Percentiles rank a stretch among this genome's conserved stretches.
These are phyloP conservation scores for Pythium utonaiense DNA, from an alignment of 352 stramenopile genomes.

Conservation along the genomic window DNA sequence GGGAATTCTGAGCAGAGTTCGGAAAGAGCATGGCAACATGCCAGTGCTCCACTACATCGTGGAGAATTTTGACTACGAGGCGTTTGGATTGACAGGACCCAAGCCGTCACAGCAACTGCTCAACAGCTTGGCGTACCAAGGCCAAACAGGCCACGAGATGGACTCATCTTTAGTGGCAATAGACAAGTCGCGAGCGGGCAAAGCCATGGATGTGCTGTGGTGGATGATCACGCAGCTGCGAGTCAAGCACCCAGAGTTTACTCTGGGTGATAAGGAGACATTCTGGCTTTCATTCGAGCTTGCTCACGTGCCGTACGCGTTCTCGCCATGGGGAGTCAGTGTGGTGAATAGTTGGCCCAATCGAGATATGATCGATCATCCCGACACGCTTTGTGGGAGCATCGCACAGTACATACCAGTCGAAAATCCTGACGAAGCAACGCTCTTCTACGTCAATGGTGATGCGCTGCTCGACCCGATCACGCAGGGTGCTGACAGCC, in stretches of 20 bases:
- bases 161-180: constrained; percentile 50
- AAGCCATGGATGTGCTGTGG: constrained; percentile 37
- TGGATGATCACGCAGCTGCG: constrained; percentile 50
- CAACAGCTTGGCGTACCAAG: constrained; percentile 32
- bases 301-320: constrained; percentile 44
- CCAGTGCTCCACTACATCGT: constrained; percentile 34
- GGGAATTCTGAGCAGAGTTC: constrained; percentile 21
- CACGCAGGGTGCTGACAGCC: constrained; percentile 21
- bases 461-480: constrained; percentile 47
- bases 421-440: constrained; percentile 6
- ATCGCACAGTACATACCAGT: constrained; percentile 52
- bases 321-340: constrained; percentile 60
- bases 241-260: constrained; percentile 45
- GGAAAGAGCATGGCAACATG: neutral
- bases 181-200: constrained; percentile 34
- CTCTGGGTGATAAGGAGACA: constrained; percentile 41
- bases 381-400: constrained; percentile 58
- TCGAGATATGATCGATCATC: constrained; percentile 46
- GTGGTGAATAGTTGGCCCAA: constrained; percentile 42
- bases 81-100: constrained; percentile 26
- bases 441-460: constrained; percentile 60
- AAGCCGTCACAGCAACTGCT: constrained; percentile 15
- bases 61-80: constrained; percentile 40
- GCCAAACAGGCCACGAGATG: constrained; percentile 41
- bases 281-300: constrained; percentile 76